Base-by-base conservation (phyloP, 805 yeast genomes). In the Ogataea pignaliae region DNA sequence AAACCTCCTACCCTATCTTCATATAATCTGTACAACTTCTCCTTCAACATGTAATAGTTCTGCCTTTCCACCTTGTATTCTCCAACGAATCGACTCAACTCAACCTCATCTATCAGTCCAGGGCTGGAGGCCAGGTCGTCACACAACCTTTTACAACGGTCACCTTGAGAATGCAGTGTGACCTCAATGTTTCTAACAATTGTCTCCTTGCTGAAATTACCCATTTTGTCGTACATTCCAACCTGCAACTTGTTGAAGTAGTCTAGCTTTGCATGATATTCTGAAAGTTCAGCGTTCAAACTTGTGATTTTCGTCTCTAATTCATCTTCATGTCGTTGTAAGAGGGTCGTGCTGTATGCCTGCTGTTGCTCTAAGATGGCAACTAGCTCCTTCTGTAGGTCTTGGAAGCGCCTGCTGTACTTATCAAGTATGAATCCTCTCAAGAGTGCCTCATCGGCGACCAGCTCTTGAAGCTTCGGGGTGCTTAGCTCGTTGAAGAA, bases 11-110 rank as follows among this genome's bases (percentile, higher is more conserved):
- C 71, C 37, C 76, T 50, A 39, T 67, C 74, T 47, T 72, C 74
- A 41, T 59, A 57, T 68, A 81, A 66, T 26, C 82, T 66, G 33
- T 65, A 66, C 39, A 75, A 53, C 52, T 76, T 70, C 53, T 77
- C 81, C 40, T 66, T 66, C 33, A 72, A 59, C 37, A 71, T 37
- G 56, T 79, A 76, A 53, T 65, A 78, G 28, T 61, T 48, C 16
- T 65, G 65, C 38, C 83, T 62, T 34, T 66, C 68, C 2, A 48
- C 48, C 39, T 66, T 58, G 55, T 75, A 80, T n/a, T 59, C 57
- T 13, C 56, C 51, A 12, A 80, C 60, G 52, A 79, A 75, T 11
- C 43, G 39, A 21, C 53, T 56, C 28, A 64, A 61, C 45, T 67
- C 69, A 13, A 54, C 59, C 21, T 63, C 58, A 17, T 44, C 46